Conservation (phyloP, 306 rosid species). For the Malus orientalis region DNA sequence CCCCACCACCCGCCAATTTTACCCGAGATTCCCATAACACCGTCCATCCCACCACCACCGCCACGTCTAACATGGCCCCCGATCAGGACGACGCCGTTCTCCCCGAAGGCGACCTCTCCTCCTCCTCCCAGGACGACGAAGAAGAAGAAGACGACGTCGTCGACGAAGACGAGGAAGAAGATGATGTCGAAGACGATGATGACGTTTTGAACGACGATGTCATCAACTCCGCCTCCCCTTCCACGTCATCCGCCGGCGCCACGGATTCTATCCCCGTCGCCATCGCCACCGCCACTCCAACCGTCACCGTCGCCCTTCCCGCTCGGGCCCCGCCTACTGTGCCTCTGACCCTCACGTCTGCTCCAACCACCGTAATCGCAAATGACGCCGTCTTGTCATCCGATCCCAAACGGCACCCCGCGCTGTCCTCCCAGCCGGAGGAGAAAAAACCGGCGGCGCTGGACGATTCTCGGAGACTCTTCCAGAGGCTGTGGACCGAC, state of each 20-base stretch:
- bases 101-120: conserved; percentile 54
- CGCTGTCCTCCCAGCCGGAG: conserved; percentile 11
- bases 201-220: conserved; percentile 4
- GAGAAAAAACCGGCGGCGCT: conserved; percentile 33
- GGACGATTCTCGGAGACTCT: conserved; percentile 33
- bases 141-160: conserved; percentile 30
- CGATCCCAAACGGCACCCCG: conserved; percentile 1
- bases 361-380: not conserved
- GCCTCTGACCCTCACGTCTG: not conserved
- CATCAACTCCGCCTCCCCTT: conserved; percentile 21
- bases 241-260: conserved; percentile 21
- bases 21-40: not conserved
- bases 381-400: not conserved
- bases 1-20: not conserved
- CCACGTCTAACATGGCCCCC: conserved; percentile 37
- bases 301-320: conserved; percentile 26
- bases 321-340: not conserved
- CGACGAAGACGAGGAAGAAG: conserved; percentile 14
- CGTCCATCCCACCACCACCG: not conserved
- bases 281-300: conserved; percentile 14
- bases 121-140: conserved; percentile 25
- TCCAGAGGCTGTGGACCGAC: conserved; percentile 55
- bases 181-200: conserved; percentile 9
- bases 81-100: conserved; percentile 63
- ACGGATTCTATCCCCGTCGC: conserved; percentile 11